Evolutionary conservation across 2,329 filamentous ascomycete species (phyloP).

Genomic region (Coniella vitis): DNA sequence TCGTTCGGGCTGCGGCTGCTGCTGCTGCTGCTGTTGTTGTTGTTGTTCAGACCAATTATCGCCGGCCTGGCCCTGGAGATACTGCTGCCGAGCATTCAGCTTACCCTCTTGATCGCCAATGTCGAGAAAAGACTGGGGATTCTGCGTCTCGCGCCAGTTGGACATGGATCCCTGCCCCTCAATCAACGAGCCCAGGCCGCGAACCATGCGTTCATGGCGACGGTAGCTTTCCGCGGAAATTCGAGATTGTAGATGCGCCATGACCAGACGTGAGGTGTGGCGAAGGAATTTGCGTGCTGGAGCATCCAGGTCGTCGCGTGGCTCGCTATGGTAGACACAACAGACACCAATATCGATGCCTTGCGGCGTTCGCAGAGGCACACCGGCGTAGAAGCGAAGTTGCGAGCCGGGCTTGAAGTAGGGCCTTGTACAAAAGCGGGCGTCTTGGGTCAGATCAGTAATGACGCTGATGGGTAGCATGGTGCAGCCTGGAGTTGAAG

Average conservation of each 20-base stretch:
- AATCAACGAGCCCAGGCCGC: conserved; percentile 21
- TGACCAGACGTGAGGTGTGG: conserved; percentile 21
- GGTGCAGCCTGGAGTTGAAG: background rate
- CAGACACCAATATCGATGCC: conserved; percentile 13
- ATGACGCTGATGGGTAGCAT: conserved; percentile 7
- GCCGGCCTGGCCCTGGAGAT: background rate
- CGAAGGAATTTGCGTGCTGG: conserved; percentile 18
- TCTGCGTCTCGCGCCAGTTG: background rate
- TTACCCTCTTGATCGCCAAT: background rate
- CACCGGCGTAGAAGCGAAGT: conserved; percentile 11
- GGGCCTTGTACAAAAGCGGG: background rate
- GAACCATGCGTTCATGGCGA: conserved; percentile 21
- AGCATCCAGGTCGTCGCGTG: conserved; percentile 8
- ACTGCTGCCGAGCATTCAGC: background rate
- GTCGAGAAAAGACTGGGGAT: background rate
- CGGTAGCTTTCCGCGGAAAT: conserved; percentile 18
- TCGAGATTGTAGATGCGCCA: conserved; percentile 23
- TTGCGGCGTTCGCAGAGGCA: conserved; percentile 9
- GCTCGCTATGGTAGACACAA: background rate
- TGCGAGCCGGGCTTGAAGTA: background rate
- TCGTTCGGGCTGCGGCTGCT: too few relatives aligned
- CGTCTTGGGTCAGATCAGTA: conserved; percentile 8
- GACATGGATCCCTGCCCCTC: conserved; percentile 10
- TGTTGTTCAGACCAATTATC: background rate
- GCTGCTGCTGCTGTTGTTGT: background rate